Percentiles rank a stretch among this genome's conserved stretches.
phyloP scores from a whole-genome alignment of 2,329 filamentous ascomycete species.

The Celoporthe dispersa region DNA sequence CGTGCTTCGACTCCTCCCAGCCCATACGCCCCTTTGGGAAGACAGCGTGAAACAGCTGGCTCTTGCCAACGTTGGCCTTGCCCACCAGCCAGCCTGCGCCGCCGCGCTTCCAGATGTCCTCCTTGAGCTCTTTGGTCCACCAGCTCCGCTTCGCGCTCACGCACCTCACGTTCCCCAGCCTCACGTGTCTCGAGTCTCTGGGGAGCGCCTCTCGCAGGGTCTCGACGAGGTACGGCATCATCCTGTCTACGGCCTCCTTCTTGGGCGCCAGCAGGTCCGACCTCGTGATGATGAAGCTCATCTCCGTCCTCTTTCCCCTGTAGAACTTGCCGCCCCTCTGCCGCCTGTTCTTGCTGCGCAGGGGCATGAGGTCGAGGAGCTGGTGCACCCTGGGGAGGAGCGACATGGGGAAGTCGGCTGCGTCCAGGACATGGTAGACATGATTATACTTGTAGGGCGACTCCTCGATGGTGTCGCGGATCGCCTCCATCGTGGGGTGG shows the following conservation, averaged over 20 bases:
- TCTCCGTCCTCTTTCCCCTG: conserved; percentile 70
- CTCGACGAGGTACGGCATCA: conserved; percentile 84
- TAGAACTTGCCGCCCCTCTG: conserved; percentile 69
- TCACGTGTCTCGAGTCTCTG: conserved; percentile 66
- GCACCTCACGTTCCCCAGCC: conserved; percentile 84
- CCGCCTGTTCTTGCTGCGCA: conserved; percentile 81
- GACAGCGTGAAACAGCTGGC: conserved; percentile 82
- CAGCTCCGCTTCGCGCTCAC: conserved; percentile 86
- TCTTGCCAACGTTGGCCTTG: conserved; percentile 98
- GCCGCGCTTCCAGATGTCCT: conserved; percentile 81
- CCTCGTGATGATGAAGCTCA: conserved; percentile 90
- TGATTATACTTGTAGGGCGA: conserved; percentile 91
- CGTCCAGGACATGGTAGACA: conserved; percentile 93
- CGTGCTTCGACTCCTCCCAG: conserved; percentile 42
- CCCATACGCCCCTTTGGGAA: conserved; percentile 76
- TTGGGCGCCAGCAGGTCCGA: conserved; percentile 83
- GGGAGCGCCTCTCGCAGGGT: conserved; percentile 80
- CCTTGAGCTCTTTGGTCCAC: conserved; percentile 88
- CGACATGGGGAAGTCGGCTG: conserved; percentile 96
- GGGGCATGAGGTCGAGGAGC: conserved; percentile 70
- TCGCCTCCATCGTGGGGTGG: conserved; percentile 79
- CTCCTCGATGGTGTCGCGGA: conserved; percentile 83
- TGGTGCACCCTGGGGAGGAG: conserved; percentile 77
- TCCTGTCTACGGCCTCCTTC: conserved; percentile 79
- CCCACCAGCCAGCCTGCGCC: conserved; percentile 95